Conservation (phyloP, 805 yeast genomes). For the Barnettozyma botsteinii region DNA sequence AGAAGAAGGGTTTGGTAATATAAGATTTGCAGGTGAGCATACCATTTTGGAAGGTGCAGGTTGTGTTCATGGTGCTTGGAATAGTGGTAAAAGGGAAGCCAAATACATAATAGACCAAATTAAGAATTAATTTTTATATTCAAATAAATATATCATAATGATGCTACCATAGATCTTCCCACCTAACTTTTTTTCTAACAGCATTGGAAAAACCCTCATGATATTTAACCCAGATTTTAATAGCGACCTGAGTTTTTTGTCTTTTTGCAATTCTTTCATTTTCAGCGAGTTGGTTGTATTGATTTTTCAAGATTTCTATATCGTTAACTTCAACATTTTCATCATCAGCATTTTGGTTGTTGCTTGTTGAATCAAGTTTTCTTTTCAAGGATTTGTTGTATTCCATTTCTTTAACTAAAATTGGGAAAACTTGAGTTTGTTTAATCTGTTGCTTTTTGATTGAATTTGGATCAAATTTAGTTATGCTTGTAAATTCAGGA, state of each 20-base stretch:
- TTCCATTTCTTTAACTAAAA: slow-evolving; percentile 24
- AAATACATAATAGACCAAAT: slow-evolving; percentile 26
- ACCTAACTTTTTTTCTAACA: slow-evolving; percentile 73
- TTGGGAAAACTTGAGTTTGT: slow-evolving; percentile 21
- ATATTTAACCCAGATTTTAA: slow-evolving; percentile 77
- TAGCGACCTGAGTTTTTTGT: slow-evolving; percentile 19
- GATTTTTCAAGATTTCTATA: slow-evolving; percentile 33
- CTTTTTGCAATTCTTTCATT: slow-evolving; percentile 25
- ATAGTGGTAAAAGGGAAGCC: slow-evolving; percentile 62
- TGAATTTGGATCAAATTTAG: slow-evolving; percentile 17
- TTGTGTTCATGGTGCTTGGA: slow-evolving; percentile 88
- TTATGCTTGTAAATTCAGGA: slow-evolving; percentile 21
- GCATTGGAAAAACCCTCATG: slow-evolving; percentile 93
- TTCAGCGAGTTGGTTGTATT: slow-evolving; percentile 32
- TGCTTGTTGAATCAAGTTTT: slow-evolving; percentile 5
- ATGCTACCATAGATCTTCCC: slow-evolving; percentile 59
- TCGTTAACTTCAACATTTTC: slow-evolving; percentile 15
- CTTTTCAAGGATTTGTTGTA: slow-evolving; percentile 29
- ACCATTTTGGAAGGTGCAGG: slow-evolving; percentile 84
- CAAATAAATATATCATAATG: neutral
- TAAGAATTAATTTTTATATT: neutral
- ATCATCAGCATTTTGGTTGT: slow-evolving; percentile 20
- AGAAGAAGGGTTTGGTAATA: slow-evolving; percentile 47
- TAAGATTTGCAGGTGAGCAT: slow-evolving; percentile 91
- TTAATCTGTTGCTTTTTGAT: slow-evolving; percentile 19